phyloP scores from a whole-genome alignment of 2,329 filamentous ascomycete species.

The Plectosphaerella sp. region DNA sequence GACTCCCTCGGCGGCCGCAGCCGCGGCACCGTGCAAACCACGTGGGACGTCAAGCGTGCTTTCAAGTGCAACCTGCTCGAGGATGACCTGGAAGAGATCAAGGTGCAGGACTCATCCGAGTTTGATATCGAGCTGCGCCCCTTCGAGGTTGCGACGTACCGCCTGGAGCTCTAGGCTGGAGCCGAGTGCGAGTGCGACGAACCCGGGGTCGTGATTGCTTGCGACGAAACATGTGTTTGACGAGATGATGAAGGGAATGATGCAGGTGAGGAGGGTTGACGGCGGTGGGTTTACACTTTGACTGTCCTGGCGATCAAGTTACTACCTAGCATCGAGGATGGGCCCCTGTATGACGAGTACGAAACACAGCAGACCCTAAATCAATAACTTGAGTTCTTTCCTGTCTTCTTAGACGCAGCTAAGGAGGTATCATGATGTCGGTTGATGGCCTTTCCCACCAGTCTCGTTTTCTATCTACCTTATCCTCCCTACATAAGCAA shows the following conservation, averaged over 20 bases:
- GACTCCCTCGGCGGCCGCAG: constrained; percentile 82
- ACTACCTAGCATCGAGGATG: too few relatives aligned
- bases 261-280: background rate
- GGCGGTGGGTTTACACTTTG: too few relatives aligned
- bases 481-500: too few relatives aligned
- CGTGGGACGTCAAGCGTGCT: constrained; percentile 68
- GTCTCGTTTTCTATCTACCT: too few relatives aligned
- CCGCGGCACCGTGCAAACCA: constrained; percentile 64
- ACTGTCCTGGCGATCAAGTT: too few relatives aligned
- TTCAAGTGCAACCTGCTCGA: constrained; percentile 85
- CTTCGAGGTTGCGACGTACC: constrained; percentile 83
- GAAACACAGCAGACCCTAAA: too few relatives aligned
- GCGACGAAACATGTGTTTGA: constrained; percentile 3
- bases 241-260: constrained; percentile 5
- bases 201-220: background rate
- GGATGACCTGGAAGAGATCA: constrained; percentile 70
- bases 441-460: too few relatives aligned
- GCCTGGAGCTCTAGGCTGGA: constrained; percentile 47
- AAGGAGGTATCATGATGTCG: too few relatives aligned
- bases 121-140: constrained; percentile 65
- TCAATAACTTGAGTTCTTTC: too few relatives aligned
- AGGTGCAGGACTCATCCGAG: constrained; percentile 38
- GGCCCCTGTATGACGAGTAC: too few relatives aligned
- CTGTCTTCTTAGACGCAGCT: too few relatives aligned
- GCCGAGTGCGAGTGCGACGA: constrained; percentile 9